Evolutionary conservation across 2,329 filamentous ascomycete genomes (phyloP).

Genomic region (Aureobasidium sp.): DNA sequence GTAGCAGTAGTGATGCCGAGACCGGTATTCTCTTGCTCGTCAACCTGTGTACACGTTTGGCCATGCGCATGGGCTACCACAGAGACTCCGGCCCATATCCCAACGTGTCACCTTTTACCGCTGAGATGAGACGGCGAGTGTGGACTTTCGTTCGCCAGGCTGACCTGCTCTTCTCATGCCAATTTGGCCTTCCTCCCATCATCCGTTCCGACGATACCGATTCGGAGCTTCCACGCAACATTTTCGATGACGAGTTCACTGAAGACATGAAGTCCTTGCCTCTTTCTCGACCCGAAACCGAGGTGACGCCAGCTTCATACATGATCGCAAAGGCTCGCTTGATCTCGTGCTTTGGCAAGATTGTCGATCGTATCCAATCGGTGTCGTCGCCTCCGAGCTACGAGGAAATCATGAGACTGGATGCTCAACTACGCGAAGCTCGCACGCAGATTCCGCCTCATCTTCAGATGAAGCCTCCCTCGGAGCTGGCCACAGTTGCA

Average conservation of each 20-base stretch:
- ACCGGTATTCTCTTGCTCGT: conserved; percentile 56
- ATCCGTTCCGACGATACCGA: conserved; percentile 70
- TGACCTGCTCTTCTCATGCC: conserved; percentile 72
- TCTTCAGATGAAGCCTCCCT: conserved; percentile 50
- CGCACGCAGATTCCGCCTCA: conserved; percentile 68
- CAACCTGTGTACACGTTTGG: conserved; percentile 53
- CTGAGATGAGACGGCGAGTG: conserved; percentile 59
- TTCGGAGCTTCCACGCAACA: conserved; percentile 65
- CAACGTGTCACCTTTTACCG: conserved; percentile 65
- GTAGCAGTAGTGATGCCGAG: conserved; percentile 66
- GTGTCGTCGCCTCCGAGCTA: conserved; percentile 53
- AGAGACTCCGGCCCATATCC: conserved; percentile 70
- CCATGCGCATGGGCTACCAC: conserved; percentile 71
- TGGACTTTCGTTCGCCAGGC: conserved; percentile 65
- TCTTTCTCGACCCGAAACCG: conserved; percentile 57
- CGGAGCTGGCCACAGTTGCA: conserved; percentile 31
- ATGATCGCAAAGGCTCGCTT: conserved; percentile 69
- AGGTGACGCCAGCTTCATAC: conserved; percentile 70
- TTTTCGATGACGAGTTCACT: conserved; percentile 74
- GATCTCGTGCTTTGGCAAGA: conserved; percentile 61
- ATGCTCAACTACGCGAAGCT: conserved; percentile 50
- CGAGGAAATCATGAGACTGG: conserved; percentile 55
- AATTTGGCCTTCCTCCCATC: conserved; percentile 56
- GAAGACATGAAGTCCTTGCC: conserved; percentile 62
- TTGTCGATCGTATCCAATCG: conserved; percentile 60